Percentiles rank a stretch among this genome's conserved stretches.
phyloP scores from a whole-genome alignment of 441 rosid species.

The Dalechampia spathulata region DNA sequence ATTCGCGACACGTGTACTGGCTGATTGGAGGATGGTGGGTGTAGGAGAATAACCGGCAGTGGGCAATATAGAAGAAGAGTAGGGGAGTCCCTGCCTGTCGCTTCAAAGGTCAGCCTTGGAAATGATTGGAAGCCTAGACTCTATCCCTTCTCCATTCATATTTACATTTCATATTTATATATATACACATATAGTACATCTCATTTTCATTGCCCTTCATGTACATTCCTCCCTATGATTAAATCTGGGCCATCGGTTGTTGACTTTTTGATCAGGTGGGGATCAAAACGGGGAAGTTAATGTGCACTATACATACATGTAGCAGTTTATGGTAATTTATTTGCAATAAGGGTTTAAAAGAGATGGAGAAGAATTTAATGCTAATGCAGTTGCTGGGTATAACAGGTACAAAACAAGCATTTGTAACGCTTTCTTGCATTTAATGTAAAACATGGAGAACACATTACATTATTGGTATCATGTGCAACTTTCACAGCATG shows the following conservation, averaged over 20 bases:
- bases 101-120: constrained; percentile 49
- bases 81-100: constrained; percentile 20
- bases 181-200: neutral
- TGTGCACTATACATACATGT: neutral
- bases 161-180: neutral
- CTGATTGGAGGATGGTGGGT: constrained; percentile 12
- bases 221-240: neutral
- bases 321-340: neutral
- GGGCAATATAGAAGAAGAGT: neutral
- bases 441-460: neutral
- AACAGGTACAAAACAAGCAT: neutral
- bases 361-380: constrained; percentile 20
- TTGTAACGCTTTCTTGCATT: constrained; percentile 20
- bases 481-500: neutral
- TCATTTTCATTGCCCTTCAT: neutral
- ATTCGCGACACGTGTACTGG: constrained; percentile 37
- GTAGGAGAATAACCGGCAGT: constrained; percentile 62
- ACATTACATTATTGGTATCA: neutral
- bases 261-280: neutral
- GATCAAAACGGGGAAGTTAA: neutral
- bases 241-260: neutral
- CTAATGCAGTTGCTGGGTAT: constrained; percentile 10
- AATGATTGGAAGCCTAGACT: constrained; percentile 54
- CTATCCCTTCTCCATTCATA: too few relatives aligned
- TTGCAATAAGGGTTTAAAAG: neutral